A percentile compares a stretch with the other conserved stretches of the same genome.
Evolutionary conservation across 169 alveolate genomes (phyloP).

Genomic region (Cryptosporidium ryanae): DNA sequence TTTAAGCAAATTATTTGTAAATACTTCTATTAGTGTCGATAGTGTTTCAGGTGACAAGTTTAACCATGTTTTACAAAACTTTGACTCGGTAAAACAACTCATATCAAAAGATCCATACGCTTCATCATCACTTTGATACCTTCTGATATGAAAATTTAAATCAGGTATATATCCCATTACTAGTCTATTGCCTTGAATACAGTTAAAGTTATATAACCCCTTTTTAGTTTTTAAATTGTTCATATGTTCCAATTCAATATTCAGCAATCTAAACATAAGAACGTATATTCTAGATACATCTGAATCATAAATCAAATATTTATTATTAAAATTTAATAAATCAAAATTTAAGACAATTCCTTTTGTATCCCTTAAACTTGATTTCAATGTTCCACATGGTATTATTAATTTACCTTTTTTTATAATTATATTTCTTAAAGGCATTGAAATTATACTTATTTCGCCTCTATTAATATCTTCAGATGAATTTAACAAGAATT

Average conservation of each 20-base stretch:
- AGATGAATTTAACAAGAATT: neutral
- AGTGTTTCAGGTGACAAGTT: constrained; percentile 9
- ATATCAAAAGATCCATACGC: constrained; percentile 21
- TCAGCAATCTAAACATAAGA: constrained; percentile 10
- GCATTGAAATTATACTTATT: neutral
- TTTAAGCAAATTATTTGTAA: constrained; percentile 16
- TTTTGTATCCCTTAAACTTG: neutral
- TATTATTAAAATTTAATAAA: constrained; percentile 42
- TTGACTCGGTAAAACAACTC: constrained; percentile 54
- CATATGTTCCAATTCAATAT: neutral
- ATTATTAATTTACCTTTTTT: constrained; percentile 26
- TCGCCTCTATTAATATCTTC: neutral
- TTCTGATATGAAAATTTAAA: constrained; percentile 50
- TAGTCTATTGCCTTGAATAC: no score
- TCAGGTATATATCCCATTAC: constrained; percentile 33
- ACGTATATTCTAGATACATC: neutral
- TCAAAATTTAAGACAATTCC: constrained; percentile 8
- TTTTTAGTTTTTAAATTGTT: neutral
- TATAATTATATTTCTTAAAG: constrained; percentile 20
- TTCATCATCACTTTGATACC: neutral
- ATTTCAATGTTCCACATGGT: constrained; percentile 23
- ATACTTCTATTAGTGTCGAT: neutral
- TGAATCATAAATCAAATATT: constrained; percentile 1
- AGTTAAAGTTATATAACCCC: neutral
- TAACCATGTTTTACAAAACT: neutral